These are phyloP conservation scores for Xylariales sp. DNA, from an alignment of 2,329 filamentous ascomycete genomes.

Conservation along the genomic window DNA sequence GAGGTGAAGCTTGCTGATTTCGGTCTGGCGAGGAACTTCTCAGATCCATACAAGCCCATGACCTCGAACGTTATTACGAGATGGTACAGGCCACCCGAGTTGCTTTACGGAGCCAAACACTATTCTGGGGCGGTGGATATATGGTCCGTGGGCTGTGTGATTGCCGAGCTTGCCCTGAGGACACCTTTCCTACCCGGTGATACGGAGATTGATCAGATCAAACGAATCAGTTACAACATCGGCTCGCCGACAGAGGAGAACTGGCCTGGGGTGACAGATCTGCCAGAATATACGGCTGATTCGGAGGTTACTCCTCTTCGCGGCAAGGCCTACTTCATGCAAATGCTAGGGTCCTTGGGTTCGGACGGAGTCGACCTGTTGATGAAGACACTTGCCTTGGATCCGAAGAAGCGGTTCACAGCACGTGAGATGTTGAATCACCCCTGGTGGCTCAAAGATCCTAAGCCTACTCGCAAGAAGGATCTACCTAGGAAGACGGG, in stretches of 20 bases:
- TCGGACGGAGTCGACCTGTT: conserved; percentile 81
- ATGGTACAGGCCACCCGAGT: conserved; percentile 93
- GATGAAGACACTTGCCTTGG: conserved; percentile 76
- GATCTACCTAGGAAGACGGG: conserved; percentile 75
- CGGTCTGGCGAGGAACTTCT: conserved; percentile 83
- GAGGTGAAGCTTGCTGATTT: conserved; percentile 97
- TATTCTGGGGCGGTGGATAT: conserved; percentile 90
- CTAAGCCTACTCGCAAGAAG: conserved; percentile 75
- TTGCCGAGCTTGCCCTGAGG: conserved; percentile 83
- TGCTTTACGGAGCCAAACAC: conserved; percentile 84
- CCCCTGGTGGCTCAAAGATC: conserved; percentile 79
- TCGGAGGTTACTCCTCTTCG: conserved; percentile 55
- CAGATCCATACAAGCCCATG: conserved; percentile 85
- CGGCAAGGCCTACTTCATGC: conserved; percentile 67
- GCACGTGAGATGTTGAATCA: conserved; percentile 76
- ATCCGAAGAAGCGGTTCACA: conserved; percentile 79
- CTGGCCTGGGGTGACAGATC: conserved; percentile 84
- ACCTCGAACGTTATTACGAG: conserved; percentile 92
- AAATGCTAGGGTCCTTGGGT: conserved; percentile 75
- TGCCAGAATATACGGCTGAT: conserved; percentile 75
- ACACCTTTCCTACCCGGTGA: conserved; percentile 79
- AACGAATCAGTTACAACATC: conserved; percentile 76
- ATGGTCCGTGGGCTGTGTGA: conserved; percentile 90
- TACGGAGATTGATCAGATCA: conserved; percentile 81
- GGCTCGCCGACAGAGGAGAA: conserved; percentile 91